Conservation (phyloP, 768 basidiomycete genomes). For the Paxillus rubicundulus region DNA sequence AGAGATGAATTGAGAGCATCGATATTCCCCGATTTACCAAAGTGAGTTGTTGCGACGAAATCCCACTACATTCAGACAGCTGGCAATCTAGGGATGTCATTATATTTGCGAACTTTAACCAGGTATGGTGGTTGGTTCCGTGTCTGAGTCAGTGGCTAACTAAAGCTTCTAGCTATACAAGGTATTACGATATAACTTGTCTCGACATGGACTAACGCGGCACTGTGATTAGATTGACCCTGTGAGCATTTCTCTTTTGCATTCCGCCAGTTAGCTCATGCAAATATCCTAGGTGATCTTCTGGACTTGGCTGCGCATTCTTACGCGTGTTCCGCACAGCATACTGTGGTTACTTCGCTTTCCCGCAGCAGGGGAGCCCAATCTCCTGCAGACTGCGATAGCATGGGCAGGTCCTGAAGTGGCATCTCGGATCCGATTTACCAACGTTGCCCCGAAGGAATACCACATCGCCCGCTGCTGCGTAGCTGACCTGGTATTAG, state of each 20-base stretch:
- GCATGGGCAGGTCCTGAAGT: constrained; percentile 47
- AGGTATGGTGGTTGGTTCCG: constrained; percentile 31
- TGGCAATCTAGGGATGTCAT: constrained; percentile 34
- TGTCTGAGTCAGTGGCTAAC: constrained; percentile 7
- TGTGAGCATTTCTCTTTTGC: constrained; percentile 17
- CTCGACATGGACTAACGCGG: neutral
- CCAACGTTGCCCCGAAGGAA: constrained; percentile 47
- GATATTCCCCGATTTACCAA: constrained; percentile 44
- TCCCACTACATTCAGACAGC: neutral
- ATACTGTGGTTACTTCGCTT: constrained; percentile 55
- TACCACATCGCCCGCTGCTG: constrained; percentile 44
- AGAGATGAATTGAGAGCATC: constrained; percentile 36
- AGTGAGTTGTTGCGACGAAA: constrained; percentile 25
- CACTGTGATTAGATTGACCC: constrained; percentile 33
- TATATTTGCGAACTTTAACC: constrained; percentile 55
- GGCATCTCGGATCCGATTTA: constrained; percentile 45
- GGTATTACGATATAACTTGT: constrained; percentile 15
- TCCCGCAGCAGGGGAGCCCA: constrained; percentile 44
- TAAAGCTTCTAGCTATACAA: constrained; percentile 41
- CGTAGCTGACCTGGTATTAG: constrained; percentile 50
- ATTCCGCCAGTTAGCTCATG: neutral
- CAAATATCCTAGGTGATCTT: constrained; percentile 36
- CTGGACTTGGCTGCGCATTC: constrained; percentile 47
- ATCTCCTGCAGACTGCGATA: constrained; percentile 40
- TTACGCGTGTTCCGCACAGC: constrained; percentile 41